Evolutionary conservation across 495 filamentous ascomycete species (phyloP), one percentile per base, ranked within the genome.

Genomic region (Penicillium atrosanguineum): DNA sequence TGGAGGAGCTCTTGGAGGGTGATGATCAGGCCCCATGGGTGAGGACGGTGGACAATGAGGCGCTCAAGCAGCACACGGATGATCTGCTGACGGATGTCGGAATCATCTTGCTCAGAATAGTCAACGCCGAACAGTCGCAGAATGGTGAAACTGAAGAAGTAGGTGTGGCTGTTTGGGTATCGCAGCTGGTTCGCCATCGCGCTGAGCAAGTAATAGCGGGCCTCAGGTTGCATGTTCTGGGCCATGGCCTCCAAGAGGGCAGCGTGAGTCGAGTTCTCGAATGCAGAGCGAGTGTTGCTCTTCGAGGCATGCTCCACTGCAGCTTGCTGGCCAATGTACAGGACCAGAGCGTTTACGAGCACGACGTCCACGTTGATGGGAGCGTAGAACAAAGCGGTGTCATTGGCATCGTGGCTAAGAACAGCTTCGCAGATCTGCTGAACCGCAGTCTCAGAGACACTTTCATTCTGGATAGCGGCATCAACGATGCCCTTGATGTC

Each of bases 1-100:
- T 96, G 94, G 50, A 95, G 77, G 42, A 99, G 77, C 73, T 97
- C 95, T 41, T 95, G 73, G 44, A 95, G 79, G 19, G 91, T 95
- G 52, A 95, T 86, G 68, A 97, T 89, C 38, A 97, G 70, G 15
- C 94, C 94, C 94, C 94, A 99, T 14, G 94, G 92, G 67, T 97
- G 95, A 28, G 94, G 94, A 66, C 92, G 90, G 68, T 89, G 90
- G 16, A 91, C 90, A 46, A 93, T 83, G 44, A 96, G 71, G 37
- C 94, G 81, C 75, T 99, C 94, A 6, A 97, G 69, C 40, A 97
- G 72, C 40, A 97, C 84, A 21, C 91, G 83, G 40, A 89, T 88
- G 56, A 97, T 89, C 68, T 95, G 89, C 70, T 97, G 86, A 26
- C 91, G 87, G 46, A 96, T 85, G 49, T 94, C 89, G 2, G 79